These are phyloP conservation scores for Leishmania aethiopica DNA, from an alignment of 208 protist species.

Conservation along the genomic window DNA sequence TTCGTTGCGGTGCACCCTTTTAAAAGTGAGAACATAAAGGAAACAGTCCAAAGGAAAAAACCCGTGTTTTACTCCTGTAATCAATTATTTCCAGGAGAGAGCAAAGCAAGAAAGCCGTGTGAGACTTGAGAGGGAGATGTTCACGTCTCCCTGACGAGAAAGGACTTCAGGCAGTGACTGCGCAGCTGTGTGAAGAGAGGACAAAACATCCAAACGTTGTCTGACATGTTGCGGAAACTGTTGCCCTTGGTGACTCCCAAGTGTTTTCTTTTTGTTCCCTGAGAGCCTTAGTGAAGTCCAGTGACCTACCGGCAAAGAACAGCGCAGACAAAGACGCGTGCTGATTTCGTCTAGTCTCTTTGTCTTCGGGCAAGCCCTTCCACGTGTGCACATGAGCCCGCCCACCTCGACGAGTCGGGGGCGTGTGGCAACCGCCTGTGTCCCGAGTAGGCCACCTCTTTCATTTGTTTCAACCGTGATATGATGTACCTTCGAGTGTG, in stretches of 20 bases:
- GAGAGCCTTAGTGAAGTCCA: neutral
- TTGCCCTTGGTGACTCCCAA: neutral
- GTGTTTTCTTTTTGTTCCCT: neutral
- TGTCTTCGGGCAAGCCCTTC: neutral
- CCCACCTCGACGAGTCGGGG: neutral
- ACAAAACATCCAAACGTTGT: neutral
- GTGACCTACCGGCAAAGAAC: neutral
- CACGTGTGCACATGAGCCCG: neutral
- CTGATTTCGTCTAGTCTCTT: neutral
- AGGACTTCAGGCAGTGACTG: neutral
- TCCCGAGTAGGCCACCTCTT: neutral
- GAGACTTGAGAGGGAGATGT: neutral
- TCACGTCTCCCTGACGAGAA: neutral
- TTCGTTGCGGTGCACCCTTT: conserved; percentile 11
- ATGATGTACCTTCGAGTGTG: neutral
- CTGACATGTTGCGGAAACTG: neutral
- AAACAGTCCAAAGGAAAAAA: neutral
- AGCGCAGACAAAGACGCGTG: neutral
- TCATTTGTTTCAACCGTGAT: neutral
- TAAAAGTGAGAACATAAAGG: neutral
- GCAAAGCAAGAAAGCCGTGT: neutral
- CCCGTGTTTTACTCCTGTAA: neutral
- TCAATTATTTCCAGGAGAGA: neutral
- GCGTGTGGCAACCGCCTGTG: neutral
- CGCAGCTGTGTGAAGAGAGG: neutral